These are phyloP conservation scores for Daldinia sp. DNA, from an alignment of 2,329 filamentous ascomycete species.

Conservation along the genomic window DNA sequence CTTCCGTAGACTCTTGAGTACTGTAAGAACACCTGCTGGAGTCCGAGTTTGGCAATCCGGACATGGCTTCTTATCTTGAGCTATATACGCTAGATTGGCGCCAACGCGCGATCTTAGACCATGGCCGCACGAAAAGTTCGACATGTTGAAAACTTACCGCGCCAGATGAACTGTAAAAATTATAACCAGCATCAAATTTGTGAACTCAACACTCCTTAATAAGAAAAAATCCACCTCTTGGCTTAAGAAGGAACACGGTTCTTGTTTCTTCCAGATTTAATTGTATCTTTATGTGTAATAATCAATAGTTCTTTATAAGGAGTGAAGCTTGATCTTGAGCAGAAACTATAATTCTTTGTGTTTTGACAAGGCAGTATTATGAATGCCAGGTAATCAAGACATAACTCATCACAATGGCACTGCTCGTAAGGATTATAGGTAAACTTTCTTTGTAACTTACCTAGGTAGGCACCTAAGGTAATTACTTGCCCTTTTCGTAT, in stretches of 20 bases:
- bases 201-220: neutral
- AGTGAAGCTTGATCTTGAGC: no score
- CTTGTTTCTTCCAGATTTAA: neutral
- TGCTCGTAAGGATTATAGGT: neutral
- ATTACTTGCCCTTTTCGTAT: no score
- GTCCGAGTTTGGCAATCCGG: conserved; percentile 23
- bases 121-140: conserved; percentile 24
- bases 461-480: neutral
- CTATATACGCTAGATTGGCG: conserved; percentile 19
- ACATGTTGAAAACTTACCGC: conserved; percentile 9
- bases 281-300: neutral
- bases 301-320: neutral
- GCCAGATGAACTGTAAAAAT: neutral
- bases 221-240: neutral
- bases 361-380: neutral
- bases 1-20: conserved; percentile 9
- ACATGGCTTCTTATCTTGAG: conserved; percentile 17
- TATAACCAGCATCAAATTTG: neutral
- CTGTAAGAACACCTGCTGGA: neutral
- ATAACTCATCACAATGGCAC: neutral
- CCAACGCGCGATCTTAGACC: conserved; percentile 23
- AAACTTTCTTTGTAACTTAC: neutral
- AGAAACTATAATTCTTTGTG: neutral
- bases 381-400: neutral
- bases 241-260: neutral